Conservation (phyloP, 1,284 basidiomycete species). For the Ceratobasidium sp. region DNA sequence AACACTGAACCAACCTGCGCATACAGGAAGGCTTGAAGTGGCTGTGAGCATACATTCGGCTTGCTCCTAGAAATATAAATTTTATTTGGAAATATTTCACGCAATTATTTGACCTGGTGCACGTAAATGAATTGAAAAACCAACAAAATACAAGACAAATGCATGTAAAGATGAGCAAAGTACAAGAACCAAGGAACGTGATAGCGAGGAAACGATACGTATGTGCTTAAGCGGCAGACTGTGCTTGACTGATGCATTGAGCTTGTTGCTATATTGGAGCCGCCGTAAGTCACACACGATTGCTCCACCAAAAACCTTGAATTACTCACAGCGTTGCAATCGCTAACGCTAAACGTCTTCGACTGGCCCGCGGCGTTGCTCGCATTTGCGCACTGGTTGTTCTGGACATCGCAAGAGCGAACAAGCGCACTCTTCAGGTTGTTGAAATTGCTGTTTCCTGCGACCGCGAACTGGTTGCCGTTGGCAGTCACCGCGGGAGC, state of each 20-base stretch:
- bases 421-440: constrained; percentile 48
- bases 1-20: neutral
- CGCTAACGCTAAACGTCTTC: constrained; percentile 56
- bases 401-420: constrained; percentile 62
- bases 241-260: constrained; percentile 19
- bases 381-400: constrained; percentile 61
- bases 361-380: constrained; percentile 55
- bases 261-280: constrained; percentile 32
- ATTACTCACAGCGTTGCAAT: constrained; percentile 55
- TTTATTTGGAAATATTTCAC: neutral
- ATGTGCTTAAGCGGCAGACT: neutral
- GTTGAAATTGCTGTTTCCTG: constrained; percentile 41
- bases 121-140: constrained; percentile 35
- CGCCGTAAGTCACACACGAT: neutral
- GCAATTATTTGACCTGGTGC: constrained; percentile 14
- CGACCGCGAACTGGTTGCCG: constrained; percentile 49
- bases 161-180: neutral
- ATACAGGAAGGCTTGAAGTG: no score
- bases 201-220: neutral
- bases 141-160: constrained; percentile 32
- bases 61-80: no score
- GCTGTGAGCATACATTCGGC: no score
- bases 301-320: neutral
- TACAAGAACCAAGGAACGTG: neutral
- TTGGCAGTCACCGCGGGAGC: constrained; percentile 52